Evolutionary conservation across 768 basidiomycete genomes (phyloP).

Genomic region (Leccinum subtestaceum): DNA sequence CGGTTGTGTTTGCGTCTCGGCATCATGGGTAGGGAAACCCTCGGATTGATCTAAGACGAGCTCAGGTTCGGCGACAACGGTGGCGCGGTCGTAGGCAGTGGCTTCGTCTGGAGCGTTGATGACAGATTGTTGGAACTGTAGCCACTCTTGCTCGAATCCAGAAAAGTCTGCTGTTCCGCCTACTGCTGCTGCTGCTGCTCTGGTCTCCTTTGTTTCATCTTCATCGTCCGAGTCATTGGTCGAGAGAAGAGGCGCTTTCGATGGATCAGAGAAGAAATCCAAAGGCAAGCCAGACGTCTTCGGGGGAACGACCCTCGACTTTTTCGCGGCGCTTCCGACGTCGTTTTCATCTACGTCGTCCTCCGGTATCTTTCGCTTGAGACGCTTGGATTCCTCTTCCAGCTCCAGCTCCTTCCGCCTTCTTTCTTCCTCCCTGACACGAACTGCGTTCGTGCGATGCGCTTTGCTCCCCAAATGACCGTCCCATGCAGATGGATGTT

Average conservation of each 20-base stretch:
- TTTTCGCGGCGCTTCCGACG: slow-evolving; percentile 26
- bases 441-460: slow-evolving; percentile 66
- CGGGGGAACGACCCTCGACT: slow-evolving; percentile 26
- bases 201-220: slow-evolving; percentile 25
- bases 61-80: slow-evolving; percentile 42
- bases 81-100: background rate
- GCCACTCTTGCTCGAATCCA: slow-evolving; percentile 61
- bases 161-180: background rate
- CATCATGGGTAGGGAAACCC: slow-evolving; percentile 46
- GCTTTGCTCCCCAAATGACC: slow-evolving; percentile 81
- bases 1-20: slow-evolving; percentile 17
- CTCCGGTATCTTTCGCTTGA: slow-evolving; percentile 34
- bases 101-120: slow-evolving; percentile 55
- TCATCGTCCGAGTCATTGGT: slow-evolving; percentile 42
- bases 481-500: slow-evolving; percentile 82
- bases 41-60: slow-evolving; percentile 40
- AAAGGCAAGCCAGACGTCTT: slow-evolving; percentile 43
- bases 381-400: slow-evolving; percentile 35
- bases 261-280: slow-evolving; percentile 82
- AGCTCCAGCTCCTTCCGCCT: slow-evolving; percentile 36
- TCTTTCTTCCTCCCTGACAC: slow-evolving; percentile 55
- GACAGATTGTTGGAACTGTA: slow-evolving; percentile 65
- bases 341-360: slow-evolving; percentile 26
- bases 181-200: background rate
- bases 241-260: slow-evolving; percentile 42